A percentile compares a stretch with the other conserved stretches of the same genome.
Evolutionary conservation across 2,329 filamentous ascomycete species (phyloP).

Genomic region (Diaporthe australafricana): DNA sequence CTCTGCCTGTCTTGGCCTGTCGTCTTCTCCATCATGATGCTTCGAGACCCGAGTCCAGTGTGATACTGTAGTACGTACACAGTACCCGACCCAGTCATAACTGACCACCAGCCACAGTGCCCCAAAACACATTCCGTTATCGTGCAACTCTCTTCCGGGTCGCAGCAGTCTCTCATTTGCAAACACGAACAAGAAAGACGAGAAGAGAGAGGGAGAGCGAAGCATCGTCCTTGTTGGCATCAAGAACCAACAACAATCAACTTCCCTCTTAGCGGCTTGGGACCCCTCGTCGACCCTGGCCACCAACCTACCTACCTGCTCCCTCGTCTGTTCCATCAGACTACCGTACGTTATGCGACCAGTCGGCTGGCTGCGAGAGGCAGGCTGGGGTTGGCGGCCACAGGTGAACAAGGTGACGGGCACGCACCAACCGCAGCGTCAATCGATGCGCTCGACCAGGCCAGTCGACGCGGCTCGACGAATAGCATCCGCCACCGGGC

Average conservation of each 20-base stretch:
- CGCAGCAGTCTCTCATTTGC: slow-evolving; percentile 8
- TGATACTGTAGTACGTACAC: too few relatives aligned
- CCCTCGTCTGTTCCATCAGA: background rate
- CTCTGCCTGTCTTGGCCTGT: background rate
- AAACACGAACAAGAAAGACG: slow-evolving; percentile 4
- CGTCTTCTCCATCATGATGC: background rate
- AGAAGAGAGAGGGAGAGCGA: background rate
- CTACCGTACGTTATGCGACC: slow-evolving; percentile 1
- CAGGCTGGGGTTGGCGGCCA: background rate
- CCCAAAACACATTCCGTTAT: background rate
- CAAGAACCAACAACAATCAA: background rate
- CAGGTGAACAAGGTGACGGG: slow-evolving; percentile 3
- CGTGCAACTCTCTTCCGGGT: background rate
- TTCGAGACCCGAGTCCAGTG: background rate
- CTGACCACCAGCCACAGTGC: background rate
- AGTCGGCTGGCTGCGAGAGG: background rate
- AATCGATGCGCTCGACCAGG: background rate
- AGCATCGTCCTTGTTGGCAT: slow-evolving; percentile 4
- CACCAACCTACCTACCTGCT: background rate
- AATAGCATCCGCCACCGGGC: slow-evolving; percentile 11
- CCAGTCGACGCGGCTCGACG: slow-evolving; percentile 2
- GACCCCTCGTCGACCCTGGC: background rate
- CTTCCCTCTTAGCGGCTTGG: background rate
- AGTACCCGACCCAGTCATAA: background rate
- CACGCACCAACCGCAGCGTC: slow-evolving; percentile 24